These are phyloP conservation scores for Prunus padus DNA, from an alignment of 306 rosid genomes.

Conservation along the genomic window DNA sequence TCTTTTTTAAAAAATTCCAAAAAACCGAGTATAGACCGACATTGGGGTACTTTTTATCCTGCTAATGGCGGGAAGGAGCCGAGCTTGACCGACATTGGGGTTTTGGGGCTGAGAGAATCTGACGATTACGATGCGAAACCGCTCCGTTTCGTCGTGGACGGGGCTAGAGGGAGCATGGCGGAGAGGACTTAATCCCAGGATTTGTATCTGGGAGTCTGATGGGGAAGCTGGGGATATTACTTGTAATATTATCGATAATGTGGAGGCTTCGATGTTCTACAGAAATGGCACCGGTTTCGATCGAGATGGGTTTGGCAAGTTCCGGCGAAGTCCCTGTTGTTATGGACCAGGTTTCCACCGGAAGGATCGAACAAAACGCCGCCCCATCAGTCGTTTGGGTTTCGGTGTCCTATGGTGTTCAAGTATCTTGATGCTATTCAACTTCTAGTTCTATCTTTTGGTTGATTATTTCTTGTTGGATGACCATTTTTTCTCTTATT, in stretches of 20 bases:
- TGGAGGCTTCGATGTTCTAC: constrained; percentile 78
- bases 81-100: constrained; percentile 27
- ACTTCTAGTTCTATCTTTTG: not conserved
- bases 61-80: constrained; percentile 45
- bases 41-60: constrained; percentile 49
- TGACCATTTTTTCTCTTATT: not conserved
- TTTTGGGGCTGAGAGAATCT: constrained; percentile 39
- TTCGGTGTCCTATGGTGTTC: constrained; percentile 91
- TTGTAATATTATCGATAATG: constrained; percentile 86
- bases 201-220: constrained; percentile 94
- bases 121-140: constrained; percentile 57
- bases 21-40: too few species aligned
- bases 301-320: constrained; percentile 37
- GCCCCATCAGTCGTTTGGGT: constrained; percentile 82
- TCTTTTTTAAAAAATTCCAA: accelerated
- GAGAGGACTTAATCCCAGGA: constrained; percentile 69
- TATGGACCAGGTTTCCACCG: constrained; percentile 93
- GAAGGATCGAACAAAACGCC: constrained; percentile 92
- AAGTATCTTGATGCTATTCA: constrained; percentile 43
- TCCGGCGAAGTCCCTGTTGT: constrained; percentile 51
- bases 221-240: constrained; percentile 97
- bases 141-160: constrained; percentile 51
- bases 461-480: not conserved
- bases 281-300: constrained; percentile 38
- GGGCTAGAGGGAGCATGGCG: constrained; percentile 49